Evolutionary conservation across 1,284 basidiomycete genomes (phyloP).

Genomic region (Apiotrichum brassicae): DNA sequence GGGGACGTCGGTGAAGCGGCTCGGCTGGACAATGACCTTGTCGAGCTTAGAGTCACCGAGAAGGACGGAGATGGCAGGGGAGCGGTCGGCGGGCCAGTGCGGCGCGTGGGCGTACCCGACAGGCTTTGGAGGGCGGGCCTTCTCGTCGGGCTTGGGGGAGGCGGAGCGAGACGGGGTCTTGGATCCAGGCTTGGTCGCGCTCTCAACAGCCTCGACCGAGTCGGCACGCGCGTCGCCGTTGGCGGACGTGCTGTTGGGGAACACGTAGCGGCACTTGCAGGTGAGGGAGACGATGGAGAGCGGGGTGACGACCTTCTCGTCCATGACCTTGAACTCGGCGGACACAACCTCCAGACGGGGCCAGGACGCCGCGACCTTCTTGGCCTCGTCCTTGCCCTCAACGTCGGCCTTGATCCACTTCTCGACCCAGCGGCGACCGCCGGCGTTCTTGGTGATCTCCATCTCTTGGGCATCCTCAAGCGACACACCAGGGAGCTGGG

Average conservation of each 20-base stretch:
- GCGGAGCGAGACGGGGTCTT: slow-evolving; percentile 48
- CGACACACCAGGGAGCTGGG: slow-evolving; percentile 69
- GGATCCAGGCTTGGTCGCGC: slow-evolving; percentile 53
- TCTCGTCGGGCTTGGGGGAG: slow-evolving; percentile 31
- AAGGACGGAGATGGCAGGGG: slow-evolving; percentile 85
- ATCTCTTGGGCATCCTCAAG: slow-evolving; percentile 51
- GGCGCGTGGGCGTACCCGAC: slow-evolving; percentile 80
- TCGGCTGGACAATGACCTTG: slow-evolving; percentile 83
- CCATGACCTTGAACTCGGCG: slow-evolving; percentile 85
- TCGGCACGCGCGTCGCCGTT: slow-evolving; percentile 18
- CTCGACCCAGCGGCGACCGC: slow-evolving; percentile 54
- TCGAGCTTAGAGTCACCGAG: slow-evolving; percentile 86
- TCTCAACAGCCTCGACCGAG: slow-evolving; percentile 24
- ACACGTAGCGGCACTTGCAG: slow-evolving; percentile 55
- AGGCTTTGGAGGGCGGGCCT: slow-evolving; percentile 47
- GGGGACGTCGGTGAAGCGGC: slow-evolving; percentile 75
- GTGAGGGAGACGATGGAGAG: slow-evolving; percentile 83
- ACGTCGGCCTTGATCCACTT: slow-evolving; percentile 47
- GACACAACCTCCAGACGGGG: slow-evolving; percentile 75
- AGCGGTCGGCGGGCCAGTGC: slow-evolving; percentile 77
- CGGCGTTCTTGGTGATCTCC: slow-evolving; percentile 48
- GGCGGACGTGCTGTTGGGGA: slow-evolving; percentile 16
- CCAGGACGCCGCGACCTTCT: slow-evolving; percentile 64
- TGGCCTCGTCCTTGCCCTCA: slow-evolving; percentile 58
- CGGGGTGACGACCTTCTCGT: slow-evolving; percentile 80